These are phyloP conservation scores for Cymodocea nodosa DNA, from an alignment of 116 monocot species.

Conservation along the genomic window DNA sequence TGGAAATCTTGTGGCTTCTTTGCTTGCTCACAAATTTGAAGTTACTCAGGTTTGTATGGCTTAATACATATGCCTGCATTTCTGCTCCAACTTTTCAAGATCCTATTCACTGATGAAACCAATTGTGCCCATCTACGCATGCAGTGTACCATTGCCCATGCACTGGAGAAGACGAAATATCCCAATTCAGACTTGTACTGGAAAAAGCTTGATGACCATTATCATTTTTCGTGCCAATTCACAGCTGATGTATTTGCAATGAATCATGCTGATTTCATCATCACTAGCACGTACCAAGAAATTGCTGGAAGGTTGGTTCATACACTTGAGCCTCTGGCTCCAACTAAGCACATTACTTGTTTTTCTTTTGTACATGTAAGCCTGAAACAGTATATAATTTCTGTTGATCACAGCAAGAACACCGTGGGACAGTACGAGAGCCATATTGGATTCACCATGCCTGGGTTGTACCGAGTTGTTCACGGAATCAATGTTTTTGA, in stretches of 20 bases:
- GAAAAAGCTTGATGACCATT: conserved; percentile 68
- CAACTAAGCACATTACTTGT: neutral
- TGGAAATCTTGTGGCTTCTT: conserved; percentile 78
- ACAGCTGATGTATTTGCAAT: conserved; percentile 79
- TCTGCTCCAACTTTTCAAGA: neutral
- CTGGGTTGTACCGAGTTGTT: conserved; percentile 80
- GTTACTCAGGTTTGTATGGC: conserved; percentile 59
- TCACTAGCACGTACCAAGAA: conserved; percentile 97
- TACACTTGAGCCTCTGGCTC: neutral
- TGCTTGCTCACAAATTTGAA: conserved; percentile 64
- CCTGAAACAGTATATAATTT: neutral
- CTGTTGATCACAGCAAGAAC: conserved; percentile 48
- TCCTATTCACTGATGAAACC: neutral
- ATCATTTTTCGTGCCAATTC: conserved; percentile 89
- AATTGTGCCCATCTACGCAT: neutral
- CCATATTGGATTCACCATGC: conserved; percentile 74
- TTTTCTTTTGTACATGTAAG: neutral
- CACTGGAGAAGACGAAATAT: conserved; percentile 87
- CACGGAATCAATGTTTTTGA: conserved; percentile 86
- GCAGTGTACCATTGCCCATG: conserved; percentile 59
- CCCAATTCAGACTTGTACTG: conserved; percentile 68
- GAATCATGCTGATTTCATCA: conserved; percentile 87
- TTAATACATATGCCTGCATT: neutral
- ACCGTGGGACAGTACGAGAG: conserved; percentile 79
- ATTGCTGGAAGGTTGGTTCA: conserved; percentile 70